Percentiles rank a stretch among this genome's conserved stretches.
phyloP scores from a whole-genome alignment of 2,329 filamentous ascomycete species.

The Cryphonectria parasitica region DNA sequence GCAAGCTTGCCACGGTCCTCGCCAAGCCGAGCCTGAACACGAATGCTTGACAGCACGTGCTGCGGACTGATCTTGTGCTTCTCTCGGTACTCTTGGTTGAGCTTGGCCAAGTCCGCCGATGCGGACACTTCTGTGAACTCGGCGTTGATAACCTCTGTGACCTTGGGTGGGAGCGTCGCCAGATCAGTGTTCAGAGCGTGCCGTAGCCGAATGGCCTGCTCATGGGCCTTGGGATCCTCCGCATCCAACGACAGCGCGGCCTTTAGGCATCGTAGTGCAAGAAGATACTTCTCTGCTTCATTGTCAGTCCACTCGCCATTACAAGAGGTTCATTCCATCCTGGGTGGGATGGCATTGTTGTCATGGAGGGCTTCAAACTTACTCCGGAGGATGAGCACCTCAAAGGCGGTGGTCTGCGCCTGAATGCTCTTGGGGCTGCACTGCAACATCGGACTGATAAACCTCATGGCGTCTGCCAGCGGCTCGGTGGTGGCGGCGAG shows the following conservation, averaged over 20 bases:
- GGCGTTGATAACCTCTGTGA: conserved; percentile 69
- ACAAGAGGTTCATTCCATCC: neutral
- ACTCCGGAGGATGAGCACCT: conserved; percentile 86
- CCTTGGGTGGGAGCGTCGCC: conserved; percentile 65
- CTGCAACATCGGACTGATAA: conserved; percentile 79
- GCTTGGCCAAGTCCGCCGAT: conserved; percentile 61
- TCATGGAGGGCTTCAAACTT: conserved; percentile 42
- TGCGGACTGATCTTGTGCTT: conserved; percentile 64
- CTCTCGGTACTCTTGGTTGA: conserved; percentile 68
- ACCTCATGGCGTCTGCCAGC: conserved; percentile 84
- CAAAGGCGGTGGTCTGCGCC: conserved; percentile 83
- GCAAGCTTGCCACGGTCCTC: conserved; percentile 61
- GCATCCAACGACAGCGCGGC: conserved; percentile 72
- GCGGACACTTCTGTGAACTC: conserved; percentile 67
- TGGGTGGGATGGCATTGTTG: neutral
- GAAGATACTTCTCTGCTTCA: conserved; percentile 75
- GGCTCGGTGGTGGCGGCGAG: conserved; percentile 82
- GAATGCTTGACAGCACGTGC: conserved; percentile 67
- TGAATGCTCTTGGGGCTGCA: conserved; percentile 80
- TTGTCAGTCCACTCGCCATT: conserved; percentile 32
- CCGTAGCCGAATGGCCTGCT: conserved; percentile 73
- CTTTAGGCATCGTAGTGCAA: conserved; percentile 84
- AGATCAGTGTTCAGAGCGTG: conserved; percentile 60
- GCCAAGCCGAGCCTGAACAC: conserved; percentile 61
- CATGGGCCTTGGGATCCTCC: conserved; percentile 72